Evolutionary conservation across 75 land plant genomes (phyloP), one percentile per base, ranked within the genome.

Genomic region (Cunninghamia lanceolata): DNA sequence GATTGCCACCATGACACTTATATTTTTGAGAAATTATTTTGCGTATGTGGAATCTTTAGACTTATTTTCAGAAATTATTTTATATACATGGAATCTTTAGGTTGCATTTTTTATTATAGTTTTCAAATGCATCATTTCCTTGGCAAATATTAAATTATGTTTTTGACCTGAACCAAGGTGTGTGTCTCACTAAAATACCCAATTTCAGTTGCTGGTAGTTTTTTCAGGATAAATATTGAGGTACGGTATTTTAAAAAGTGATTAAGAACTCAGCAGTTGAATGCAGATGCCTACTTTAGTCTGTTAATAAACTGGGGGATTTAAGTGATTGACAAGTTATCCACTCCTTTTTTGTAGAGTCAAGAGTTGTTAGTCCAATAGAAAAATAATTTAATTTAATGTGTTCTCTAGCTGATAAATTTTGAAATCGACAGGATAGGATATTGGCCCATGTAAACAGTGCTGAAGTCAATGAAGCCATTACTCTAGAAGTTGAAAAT

Each of bases 401-500:
- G 36, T 84, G 85, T 39, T 21, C 25, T 15, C 21, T 38, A 9
- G 39, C 43, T 68, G 39, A 38, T 63, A 21, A 32, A 17, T 50
- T 46, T 86, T 30, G 11, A 73, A 28, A 71, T 66, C 54, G 46
- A 45, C 86, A 91, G 99, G 93, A 91, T 40, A 90, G 91, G 59
- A 56, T 96, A 80, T 47, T 91, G 4, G 71, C 59, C 25, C 95
- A 93, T 85, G 83, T 95, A 25, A 84, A 56, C 59, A 90, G 90
- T 9, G 85, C 84, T 47, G 88, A 63, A 73, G 89, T 90, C 43
- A 89, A 74, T 45, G 91, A 93, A 68, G 91, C 85, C 10, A 93
- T 97, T 70, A 87, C 86, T n/a, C 85, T 97, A 40, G 89, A 88
- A 74, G 93, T 94, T 36, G 94, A 91, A 83, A 92, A 93, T 87